Evolutionary conservation across 192 early-diverging fungal genomes (phyloP), one percentile per base, ranked within the genome.

Genomic region (Cetraspora pellucida): DNA sequence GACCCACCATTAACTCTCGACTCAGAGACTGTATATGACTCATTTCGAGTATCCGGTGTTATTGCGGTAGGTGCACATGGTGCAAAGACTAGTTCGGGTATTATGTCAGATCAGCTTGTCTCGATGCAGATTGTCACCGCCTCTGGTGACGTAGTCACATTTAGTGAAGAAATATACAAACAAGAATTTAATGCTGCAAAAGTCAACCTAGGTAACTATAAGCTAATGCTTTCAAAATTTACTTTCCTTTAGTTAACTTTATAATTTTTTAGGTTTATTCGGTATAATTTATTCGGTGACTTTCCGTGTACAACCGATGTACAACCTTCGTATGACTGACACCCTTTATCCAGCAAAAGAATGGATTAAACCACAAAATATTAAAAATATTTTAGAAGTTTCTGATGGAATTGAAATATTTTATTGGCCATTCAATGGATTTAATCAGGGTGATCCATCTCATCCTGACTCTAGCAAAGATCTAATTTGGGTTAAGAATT

Each of bases 271-370:
- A 75, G 82, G 82, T 25, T 67, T 83, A 5, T 50, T 83, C 2
- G 82, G 80, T 3, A 43, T 83, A 44, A 81, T 81, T 19, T 83
- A 81, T 63, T 81, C 55, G 5, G 80, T 78, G 44, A 81, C 82
- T 17, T 31, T 81, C 10, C 61, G 64, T 1, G 77, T 79, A 19
- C 70, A 81, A 44, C 82, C 82, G 19, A 79, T 83, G 80, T 81
- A 79, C 69, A 80, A 81, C 19, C 71, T 84, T n/a, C 63, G 73
- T n/a, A 81, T 81, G 80, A 78, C 25, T 2, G 80, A 83, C 50
- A 74, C 75, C 17, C 59, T 60, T 11, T 74, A 74, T 3, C 72
- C 54, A 21, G 37, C 77, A 11, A 49, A 21, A 14, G 63, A 64
- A 45, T 79, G 78, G 17, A 21, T 45, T 23, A 31, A 58, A 0